phyloP scores from a whole-genome alignment of 2,329 filamentous ascomycete species.

The Pseudogymnoascus sp. region DNA sequence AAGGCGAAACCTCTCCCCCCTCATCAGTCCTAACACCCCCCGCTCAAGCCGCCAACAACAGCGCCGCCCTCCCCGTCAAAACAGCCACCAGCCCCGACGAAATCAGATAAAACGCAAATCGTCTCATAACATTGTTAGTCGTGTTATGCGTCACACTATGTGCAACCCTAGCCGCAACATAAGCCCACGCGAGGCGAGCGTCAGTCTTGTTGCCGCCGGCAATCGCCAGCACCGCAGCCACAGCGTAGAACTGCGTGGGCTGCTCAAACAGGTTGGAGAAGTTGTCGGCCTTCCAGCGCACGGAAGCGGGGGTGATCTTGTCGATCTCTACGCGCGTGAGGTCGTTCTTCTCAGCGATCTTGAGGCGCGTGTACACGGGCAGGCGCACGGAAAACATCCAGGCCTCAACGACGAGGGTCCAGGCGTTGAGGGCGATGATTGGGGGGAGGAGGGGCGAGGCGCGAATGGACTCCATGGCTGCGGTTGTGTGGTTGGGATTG shows the following conservation, averaged over 20 bases:
- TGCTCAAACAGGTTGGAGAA: constrained; percentile 37
- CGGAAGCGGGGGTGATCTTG: constrained; percentile 21
- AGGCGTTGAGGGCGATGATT: constrained; percentile 30
- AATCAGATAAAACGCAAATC: constrained; percentile 29
- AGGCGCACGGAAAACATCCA: constrained; percentile 35
- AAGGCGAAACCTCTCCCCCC: not conserved
- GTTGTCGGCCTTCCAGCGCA: constrained; percentile 34
- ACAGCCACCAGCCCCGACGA: constrained; percentile 26
- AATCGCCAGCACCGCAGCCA: constrained; percentile 30
- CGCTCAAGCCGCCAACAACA: constrained; percentile 9
- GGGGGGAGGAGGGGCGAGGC: constrained; percentile 21
- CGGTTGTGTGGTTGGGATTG: not conserved
- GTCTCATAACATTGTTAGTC: constrained; percentile 30
- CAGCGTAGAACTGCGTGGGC: constrained; percentile 37
- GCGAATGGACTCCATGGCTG: constrained; percentile 1
- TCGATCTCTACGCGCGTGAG: constrained; percentile 24
- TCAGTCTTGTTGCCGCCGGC: constrained; percentile 21
- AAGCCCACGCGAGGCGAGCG: constrained; percentile 33
- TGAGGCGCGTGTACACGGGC: constrained; percentile 29
- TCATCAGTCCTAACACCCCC: not conserved
- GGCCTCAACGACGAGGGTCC: constrained; percentile 34
- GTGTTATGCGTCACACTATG: constrained; percentile 34
- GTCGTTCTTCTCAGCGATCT: constrained; percentile 18
- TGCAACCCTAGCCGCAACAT: constrained; percentile 32
- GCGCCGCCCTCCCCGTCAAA: constrained; percentile 25